These are phyloP conservation scores for Paradendryphiella salina DNA, from an alignment of 2,329 filamentous ascomycete species.

Conservation along the genomic window DNA sequence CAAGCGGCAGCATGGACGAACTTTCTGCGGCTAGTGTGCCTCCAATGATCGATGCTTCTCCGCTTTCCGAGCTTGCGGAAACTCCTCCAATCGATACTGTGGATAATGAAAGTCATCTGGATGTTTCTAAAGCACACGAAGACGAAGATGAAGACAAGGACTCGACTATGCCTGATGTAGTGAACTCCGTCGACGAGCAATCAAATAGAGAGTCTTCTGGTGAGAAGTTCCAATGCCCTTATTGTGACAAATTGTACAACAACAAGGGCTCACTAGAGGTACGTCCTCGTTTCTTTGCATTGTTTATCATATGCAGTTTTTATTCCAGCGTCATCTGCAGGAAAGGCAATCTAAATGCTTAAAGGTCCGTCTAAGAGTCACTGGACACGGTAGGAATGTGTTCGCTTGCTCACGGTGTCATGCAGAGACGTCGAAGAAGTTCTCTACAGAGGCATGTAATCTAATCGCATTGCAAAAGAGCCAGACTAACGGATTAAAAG, in stretches of 20 bases:
- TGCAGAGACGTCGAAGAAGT: constrained; percentile 4
- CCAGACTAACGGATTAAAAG: constrained; percentile 3
- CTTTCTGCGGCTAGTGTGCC: neutral
- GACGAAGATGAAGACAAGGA: neutral
- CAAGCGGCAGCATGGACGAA: neutral
- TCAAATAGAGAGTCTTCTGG: neutral
- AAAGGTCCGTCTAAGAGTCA: neutral
- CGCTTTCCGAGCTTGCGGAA: neutral
- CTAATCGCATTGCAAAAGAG: neutral
- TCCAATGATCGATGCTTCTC: neutral
- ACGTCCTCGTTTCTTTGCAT: neutral
- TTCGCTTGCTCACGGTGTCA: constrained; percentile 15
- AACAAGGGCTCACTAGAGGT: neutral
- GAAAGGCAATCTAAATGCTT: constrained; percentile 5
- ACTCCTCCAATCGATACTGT: neutral
- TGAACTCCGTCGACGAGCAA: neutral
- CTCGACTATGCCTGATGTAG: neutral
- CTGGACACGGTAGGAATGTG: neutral
- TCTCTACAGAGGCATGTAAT: constrained; percentile 1
- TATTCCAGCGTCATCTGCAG: constrained; percentile 6
- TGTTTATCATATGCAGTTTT: neutral
- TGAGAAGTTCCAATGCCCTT: neutral
- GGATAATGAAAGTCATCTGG: neutral
- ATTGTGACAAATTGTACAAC: constrained; percentile 9
- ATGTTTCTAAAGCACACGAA: neutral